Evolutionary conservation across 768 basidiomycete genomes (phyloP), one percentile per base, ranked within the genome.

Genomic region (Dacryopinax spathularia): DNA sequence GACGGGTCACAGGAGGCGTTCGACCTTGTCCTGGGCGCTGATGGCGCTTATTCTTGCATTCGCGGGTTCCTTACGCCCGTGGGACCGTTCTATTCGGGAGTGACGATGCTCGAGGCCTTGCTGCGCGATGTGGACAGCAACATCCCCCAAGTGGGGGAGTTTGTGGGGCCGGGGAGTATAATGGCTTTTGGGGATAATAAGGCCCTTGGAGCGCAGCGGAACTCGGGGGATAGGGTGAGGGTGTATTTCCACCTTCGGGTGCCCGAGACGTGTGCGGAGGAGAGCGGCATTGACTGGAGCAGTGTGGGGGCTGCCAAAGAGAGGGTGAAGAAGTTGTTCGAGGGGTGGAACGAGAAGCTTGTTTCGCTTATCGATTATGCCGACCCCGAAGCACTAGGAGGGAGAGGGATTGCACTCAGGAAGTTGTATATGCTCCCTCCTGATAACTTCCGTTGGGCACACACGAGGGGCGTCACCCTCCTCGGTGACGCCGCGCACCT

Each of bases 21-120:
- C 12, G 48, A 62, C 1, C 60, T 74, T 60, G 62, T 76, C 39
- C 65, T 77, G 41, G 76, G 76, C 10, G 75, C 76, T n/a, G 76
- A 77, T 56, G 78, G 79, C 6, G 71, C 77, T 2, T 77, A 76
- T 73, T 77, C 76, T 16, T 71, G 70, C 63, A 69, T 75, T 7
- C 75, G 78, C 15, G 66, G 70, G 2, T 66, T 76, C 48, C 62
- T 78, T 29, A 71, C 73, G 27, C 56, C 70, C 22, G 68, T 69
- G 12, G 62, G 62, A 34, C 76, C 78, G 4, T 59, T 66, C 34
- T 78, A 76, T 67, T 70, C 71, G 13, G 77, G 76, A 7, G 67
- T 70, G 3, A 63, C 65, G 16, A 66, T 70, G 39, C 63, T 67
- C 61, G 70, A 72, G 34, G 22, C 69, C 10, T 18, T 34, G 13